A percentile compares a stretch with the other conserved stretches of the same genome.
Conservation (phyloP, 805 yeast genomes). For the Candida parachauliodes region DNA sequence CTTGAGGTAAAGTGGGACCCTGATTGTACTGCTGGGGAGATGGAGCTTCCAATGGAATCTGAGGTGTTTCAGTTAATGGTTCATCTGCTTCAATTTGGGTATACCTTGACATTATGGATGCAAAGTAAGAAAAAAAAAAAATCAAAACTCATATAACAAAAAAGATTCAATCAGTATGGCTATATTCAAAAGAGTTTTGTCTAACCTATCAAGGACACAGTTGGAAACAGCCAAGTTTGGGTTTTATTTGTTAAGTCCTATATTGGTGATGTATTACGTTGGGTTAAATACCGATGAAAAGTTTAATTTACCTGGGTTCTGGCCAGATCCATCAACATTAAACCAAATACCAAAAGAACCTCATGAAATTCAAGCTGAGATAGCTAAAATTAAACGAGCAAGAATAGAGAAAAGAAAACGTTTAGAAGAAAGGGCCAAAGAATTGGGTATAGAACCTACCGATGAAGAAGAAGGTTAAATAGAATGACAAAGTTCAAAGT, state of each 20-base stretch:
- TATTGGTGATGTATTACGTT: slow-evolving; percentile 87
- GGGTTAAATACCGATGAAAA: slow-evolving; percentile 88
- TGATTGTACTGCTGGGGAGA: slow-evolving; percentile 7
- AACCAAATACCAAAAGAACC: slow-evolving; percentile 92
- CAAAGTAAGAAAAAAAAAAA: not conserved
- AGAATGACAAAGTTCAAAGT: not conserved
- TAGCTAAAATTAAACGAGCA: slow-evolving; percentile 80
- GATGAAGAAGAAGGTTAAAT: slow-evolving; percentile 13
- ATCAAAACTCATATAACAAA: not conserved
- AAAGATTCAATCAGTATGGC: slow-evolving; percentile 15
- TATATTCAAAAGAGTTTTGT: slow-evolving; percentile 20
- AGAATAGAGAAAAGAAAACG: slow-evolving; percentile 68
- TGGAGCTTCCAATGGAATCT: slow-evolving; percentile 6
- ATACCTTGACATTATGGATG: slow-evolving; percentile 12
- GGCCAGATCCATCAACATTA: slow-evolving; percentile 94
- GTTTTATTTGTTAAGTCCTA: slow-evolving; percentile 80
- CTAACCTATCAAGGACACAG: slow-evolving; percentile 40
- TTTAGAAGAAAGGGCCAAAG: slow-evolving; percentile 67
- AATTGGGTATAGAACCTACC: slow-evolving; percentile 59
- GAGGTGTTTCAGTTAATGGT: slow-evolving; percentile 1
- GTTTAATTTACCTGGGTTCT: slow-evolving; percentile 87
- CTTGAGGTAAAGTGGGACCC: slow-evolving; percentile 5
- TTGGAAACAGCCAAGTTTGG: slow-evolving; percentile 59
- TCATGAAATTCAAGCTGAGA: slow-evolving; percentile 84
- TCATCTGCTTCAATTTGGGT: slow-evolving; percentile 25